Base-by-base conservation (phyloP, 208 protist genomes). In the Strigomonas oncopelti region DNA sequence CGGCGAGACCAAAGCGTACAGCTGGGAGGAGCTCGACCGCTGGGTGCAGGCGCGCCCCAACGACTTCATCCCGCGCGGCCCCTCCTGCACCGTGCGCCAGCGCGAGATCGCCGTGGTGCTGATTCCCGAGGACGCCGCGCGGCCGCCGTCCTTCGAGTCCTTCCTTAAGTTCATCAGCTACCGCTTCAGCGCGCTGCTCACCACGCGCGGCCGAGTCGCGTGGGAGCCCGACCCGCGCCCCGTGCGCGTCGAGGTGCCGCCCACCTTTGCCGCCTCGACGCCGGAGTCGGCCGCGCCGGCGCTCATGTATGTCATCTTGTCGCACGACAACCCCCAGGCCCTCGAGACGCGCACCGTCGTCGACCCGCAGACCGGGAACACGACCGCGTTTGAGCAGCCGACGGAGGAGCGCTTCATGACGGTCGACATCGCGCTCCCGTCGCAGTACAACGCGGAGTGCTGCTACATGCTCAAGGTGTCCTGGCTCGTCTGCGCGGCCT, bases 1-100 rank as follows among this genome's bases (percentile, higher is more conserved):
- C 45, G 84, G 83, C 59, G 84, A 86, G 65, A 75, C 78, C 57
- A 74, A 75, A 51, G 74, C 75, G 25, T 91, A 84, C 70, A 64
- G 57, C 48, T 92, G 86, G 86, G 86, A 92, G 68, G 59, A n/a
- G 34, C 80, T 95, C 2, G 90, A 95, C 60, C 69, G 74, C 7
- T 93, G 85, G 77, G 70, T 95, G 64, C 80, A 83, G 66, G 66
- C 77, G 29, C 74, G 75, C 25, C 75, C 80, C 18, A 58, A 77
- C 58, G 67, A 52, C 28, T 82, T 75, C 62, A 85, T 90, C 51
- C 86, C 80, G 3, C 72, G 67, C 34, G 72, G 60, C 5, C 73
- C 71, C 0, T 72, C 74, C 22, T 31, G 71, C n/a, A 77, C 67
- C 69, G 56, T 89, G 61, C 65, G 77, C 52, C 74, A 77, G 53